Evolutionary conservation across 148 eudicot genomes (phyloP).

Genomic region (Rhododendron mucronatum): DNA sequence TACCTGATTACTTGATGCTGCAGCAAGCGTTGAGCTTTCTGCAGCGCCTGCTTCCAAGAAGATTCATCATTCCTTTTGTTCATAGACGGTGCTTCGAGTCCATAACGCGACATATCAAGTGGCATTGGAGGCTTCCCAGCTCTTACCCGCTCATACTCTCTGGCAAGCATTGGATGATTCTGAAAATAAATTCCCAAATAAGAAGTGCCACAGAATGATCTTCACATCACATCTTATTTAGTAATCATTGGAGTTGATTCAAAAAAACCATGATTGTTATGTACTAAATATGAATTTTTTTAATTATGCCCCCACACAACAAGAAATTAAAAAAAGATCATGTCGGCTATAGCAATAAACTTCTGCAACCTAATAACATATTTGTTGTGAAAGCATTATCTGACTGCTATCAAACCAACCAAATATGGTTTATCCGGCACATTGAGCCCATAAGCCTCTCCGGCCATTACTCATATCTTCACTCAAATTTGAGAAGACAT

Average conservation of each 20-base stretch:
- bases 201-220: neutral
- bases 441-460: neutral
- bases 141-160: constrained; percentile 90
- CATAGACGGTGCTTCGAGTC: constrained; percentile 63
- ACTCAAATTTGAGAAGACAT: no score
- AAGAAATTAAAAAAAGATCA: neutral
- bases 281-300: neutral
- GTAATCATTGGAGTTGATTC: neutral
- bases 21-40: constrained; percentile 78
- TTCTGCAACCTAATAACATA: neutral
- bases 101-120: constrained; percentile 81
- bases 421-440: neutral
- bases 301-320: neutral
- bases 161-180: constrained; percentile 97
- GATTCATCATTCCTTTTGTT: constrained; percentile 86
- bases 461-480: no score
- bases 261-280: neutral
- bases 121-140: constrained; percentile 84
- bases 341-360: neutral
- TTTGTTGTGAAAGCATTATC: neutral
- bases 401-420: neutral
- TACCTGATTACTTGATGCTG: constrained; percentile 95
- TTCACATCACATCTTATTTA: neutral
- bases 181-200: constrained; percentile 23
- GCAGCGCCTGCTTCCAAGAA: constrained; percentile 86